Evolutionary conservation across 148 eudicot species (phyloP).

Genomic region (Camellia granthamiana): DNA sequence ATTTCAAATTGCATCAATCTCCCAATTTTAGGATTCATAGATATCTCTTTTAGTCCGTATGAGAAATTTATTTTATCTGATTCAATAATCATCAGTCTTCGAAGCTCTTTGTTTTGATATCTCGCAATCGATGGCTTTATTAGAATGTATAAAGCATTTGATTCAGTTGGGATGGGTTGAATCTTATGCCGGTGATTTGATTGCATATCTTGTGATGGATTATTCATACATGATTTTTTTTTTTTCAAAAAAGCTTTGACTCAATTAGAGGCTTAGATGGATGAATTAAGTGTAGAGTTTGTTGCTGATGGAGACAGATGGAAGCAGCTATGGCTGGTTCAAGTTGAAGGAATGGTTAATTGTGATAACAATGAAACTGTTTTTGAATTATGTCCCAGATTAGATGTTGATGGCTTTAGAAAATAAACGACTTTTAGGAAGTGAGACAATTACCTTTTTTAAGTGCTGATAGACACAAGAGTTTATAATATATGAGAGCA

Average conservation of each 20-base stretch:
- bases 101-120: no score
- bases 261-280: not conserved
- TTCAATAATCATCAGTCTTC: no score
- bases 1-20: no score
- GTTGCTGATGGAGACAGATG: not conserved
- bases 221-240: not conserved
- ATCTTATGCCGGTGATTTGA: not conserved
- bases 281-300: not conserved
- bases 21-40: no score
- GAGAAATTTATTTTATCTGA: no score
- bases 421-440: not conserved
- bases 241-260: not conserved
- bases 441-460: not conserved
- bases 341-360: not conserved
- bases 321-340: not conserved
- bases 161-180: not conserved
- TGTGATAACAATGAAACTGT: not conserved
- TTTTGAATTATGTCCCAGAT: not conserved
- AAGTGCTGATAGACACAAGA: not conserved
- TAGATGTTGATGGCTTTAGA: not conserved
- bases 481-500: not conserved
- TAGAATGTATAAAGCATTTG: no score
- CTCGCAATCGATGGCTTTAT: no score
- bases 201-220: not conserved
- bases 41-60: no score